A percentile compares a stretch with the other conserved stretches of the same genome.
Conservation (phyloP, 2,329 filamentous ascomycete genomes). For the Blastomyces parvus region DNA sequence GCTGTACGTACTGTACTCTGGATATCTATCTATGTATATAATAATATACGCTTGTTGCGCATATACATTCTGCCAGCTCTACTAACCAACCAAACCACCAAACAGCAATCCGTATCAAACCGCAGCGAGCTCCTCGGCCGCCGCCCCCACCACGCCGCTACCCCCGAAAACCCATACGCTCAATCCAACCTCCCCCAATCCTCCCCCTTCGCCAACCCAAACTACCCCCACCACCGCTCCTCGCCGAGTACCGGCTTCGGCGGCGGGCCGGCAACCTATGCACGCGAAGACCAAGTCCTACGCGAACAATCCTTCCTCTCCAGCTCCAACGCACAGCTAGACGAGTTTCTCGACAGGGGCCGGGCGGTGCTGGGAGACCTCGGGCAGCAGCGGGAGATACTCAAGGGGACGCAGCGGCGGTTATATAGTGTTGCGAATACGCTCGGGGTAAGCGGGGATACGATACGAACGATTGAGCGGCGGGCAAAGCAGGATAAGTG, state of each 20-base stretch:
- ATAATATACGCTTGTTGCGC: no score
- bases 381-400: slow-evolving; percentile 80
- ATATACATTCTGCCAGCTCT: not conserved
- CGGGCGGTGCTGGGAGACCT: slow-evolving; percentile 84
- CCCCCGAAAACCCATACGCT: slow-evolving; percentile 89
- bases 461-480: slow-evolving; percentile 91
- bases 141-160: slow-evolving; percentile 65
- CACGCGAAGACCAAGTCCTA: slow-evolving; percentile 71
- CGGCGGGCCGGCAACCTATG: slow-evolving; percentile 46
- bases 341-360: slow-evolving; percentile 87
- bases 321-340: slow-evolving; percentile 71
- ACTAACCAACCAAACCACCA: slow-evolving; percentile 3
- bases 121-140: slow-evolving; percentile 76
- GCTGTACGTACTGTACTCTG: slow-evolving; percentile 36
- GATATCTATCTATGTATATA: not conserved
- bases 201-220: slow-evolving; percentile 33
- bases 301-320: slow-evolving; percentile 82
- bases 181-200: slow-evolving; percentile 42
- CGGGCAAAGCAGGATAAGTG: slow-evolving; percentile 92
- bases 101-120: slow-evolving; percentile 53
- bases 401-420: slow-evolving; percentile 86
- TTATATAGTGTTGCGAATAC: slow-evolving; percentile 92
- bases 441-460: slow-evolving; percentile 84
- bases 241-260: slow-evolving; percentile 36
- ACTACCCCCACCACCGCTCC: slow-evolving; percentile 14